These are phyloP conservation scores for Patellaria atrata DNA, from an alignment of 495 filamentous ascomycete species.

Conservation along the genomic window DNA sequence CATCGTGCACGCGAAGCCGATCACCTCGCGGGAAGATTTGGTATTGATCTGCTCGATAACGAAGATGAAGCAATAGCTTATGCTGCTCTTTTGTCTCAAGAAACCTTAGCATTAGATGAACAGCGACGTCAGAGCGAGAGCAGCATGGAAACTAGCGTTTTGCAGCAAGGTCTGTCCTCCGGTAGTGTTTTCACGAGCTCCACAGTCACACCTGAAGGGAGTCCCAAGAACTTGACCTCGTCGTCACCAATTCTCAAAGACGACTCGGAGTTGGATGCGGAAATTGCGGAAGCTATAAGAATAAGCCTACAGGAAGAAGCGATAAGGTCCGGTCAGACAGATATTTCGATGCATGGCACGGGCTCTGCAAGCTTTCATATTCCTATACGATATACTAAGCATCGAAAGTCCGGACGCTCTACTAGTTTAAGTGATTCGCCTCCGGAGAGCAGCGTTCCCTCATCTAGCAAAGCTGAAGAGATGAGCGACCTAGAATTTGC, in stretches of 20 bases:
- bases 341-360: no score
- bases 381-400: conserved; percentile 27
- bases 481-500: conserved; percentile 75
- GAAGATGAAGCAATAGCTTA: conserved; percentile 84
- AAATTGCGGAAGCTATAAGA: conserved; percentile 69
- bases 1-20: conserved; percentile 46
- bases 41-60: conserved; percentile 57
- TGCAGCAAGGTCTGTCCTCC: conserved; percentile 20
- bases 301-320: conserved; percentile 49
- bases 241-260: conserved; percentile 24
- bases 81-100: conserved; percentile 75
- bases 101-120: conserved; percentile 49
- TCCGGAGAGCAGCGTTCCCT: conserved; percentile 3
- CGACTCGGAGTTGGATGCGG: conserved; percentile 52
- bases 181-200: conserved; percentile 24
- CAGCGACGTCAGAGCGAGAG: conserved; percentile 42
- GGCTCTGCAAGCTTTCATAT: conserved; percentile 18
- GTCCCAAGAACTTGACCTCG: no score
- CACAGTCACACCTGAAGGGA: conserved; percentile 13
- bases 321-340: conserved; percentile 5
- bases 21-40: conserved; percentile 62
- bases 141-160: conserved; percentile 33
- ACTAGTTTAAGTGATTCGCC: conserved; percentile 13
- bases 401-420: conserved; percentile 11
- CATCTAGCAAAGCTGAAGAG: conserved; percentile 28